These are phyloP conservation scores for Ceriops tagal DNA, from an alignment of 345 rosid species.

Conservation along the genomic window DNA sequence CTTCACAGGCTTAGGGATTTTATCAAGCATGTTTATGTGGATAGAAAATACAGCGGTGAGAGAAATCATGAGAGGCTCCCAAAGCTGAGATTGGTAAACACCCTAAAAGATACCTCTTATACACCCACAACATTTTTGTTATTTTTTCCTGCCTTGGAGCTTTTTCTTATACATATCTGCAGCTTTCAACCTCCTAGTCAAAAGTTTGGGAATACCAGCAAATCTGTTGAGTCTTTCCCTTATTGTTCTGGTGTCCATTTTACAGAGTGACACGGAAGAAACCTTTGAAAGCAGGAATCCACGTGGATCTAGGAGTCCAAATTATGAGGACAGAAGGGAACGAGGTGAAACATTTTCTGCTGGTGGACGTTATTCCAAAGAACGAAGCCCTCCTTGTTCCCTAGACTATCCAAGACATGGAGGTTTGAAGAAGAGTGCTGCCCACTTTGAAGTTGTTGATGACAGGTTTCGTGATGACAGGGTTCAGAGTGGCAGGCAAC, in stretches of 20 bases:
- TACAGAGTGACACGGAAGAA: conserved; percentile 48
- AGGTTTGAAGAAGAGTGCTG: conserved; percentile 48
- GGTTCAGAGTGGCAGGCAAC: conserved; percentile 31
- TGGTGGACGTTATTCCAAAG: conserved; percentile 46
- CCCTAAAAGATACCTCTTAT: not conserved
- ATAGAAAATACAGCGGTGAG: conserved; percentile 55
- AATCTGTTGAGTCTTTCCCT: not conserved
- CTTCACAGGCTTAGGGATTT: conserved; percentile 65
- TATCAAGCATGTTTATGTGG: conserved; percentile 82
- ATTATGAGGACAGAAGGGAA: conserved; percentile 37
- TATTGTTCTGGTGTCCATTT: conserved; percentile 8
- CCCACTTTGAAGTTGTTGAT: conserved; percentile 78
- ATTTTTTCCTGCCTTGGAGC: not conserved
- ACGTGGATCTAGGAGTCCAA: conserved; percentile 41
- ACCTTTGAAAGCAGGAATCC: conserved; percentile 37
- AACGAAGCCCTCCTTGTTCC: conserved; percentile 47
- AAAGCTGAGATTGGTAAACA: conserved; percentile 48
- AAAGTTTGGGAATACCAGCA: not conserved
- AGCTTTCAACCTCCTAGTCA: no score
- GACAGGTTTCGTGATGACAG: conserved; percentile 64
- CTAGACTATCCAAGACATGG: conserved; percentile 44
- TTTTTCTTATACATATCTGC: not conserved
- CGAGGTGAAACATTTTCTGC: conserved; percentile 29
- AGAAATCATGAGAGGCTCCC: conserved; percentile 39
- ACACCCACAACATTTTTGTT: not conserved